phyloP scores from a whole-genome alignment of 768 basidiomycete species.

The Paxillus ammoniavirescens region DNA sequence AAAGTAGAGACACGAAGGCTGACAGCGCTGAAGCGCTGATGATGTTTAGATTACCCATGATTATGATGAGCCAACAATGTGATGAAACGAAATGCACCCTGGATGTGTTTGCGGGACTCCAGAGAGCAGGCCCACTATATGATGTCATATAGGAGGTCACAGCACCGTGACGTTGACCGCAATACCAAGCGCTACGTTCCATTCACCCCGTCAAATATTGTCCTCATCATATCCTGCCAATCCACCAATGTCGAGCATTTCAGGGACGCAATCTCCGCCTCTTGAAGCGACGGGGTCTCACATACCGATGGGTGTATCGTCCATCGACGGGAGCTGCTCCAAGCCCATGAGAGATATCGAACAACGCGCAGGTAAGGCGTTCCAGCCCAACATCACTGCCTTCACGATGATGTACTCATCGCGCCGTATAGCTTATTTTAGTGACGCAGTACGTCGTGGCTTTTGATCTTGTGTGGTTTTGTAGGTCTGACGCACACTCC shows the following conservation, averaged over 20 bases:
- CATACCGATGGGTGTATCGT: conserved; percentile 47
- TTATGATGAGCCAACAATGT: no score
- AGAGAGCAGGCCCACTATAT: background rate
- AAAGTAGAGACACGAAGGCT: background rate
- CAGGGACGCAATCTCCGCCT: conserved; percentile 54
- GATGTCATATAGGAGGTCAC: no score
- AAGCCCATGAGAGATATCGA: conserved; percentile 39
- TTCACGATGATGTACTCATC: background rate
- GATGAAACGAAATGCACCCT: conserved; percentile 4
- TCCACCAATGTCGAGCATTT: conserved; percentile 9
- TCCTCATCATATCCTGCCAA: background rate
- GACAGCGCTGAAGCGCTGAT: no score
- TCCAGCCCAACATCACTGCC: background rate
- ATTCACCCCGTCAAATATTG: no score
- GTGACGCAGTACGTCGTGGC: conserved; percentile 22
- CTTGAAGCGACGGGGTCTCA: conserved; percentile 49
- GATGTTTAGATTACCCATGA: no score
- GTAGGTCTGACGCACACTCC: background rate
- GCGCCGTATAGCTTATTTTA: conserved; percentile 25
- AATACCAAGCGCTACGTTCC: no score
- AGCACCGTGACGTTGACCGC: no score
- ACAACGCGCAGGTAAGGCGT: conserved; percentile 44
- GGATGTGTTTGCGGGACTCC: no score
- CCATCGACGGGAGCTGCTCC: conserved; percentile 37
- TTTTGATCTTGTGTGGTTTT: background rate